A percentile compares a stretch with the other conserved stretches of the same genome.
Evolutionary conservation across 2,329 filamentous ascomycete genomes (phyloP).

Genomic region (Verticillium longisporum): DNA sequence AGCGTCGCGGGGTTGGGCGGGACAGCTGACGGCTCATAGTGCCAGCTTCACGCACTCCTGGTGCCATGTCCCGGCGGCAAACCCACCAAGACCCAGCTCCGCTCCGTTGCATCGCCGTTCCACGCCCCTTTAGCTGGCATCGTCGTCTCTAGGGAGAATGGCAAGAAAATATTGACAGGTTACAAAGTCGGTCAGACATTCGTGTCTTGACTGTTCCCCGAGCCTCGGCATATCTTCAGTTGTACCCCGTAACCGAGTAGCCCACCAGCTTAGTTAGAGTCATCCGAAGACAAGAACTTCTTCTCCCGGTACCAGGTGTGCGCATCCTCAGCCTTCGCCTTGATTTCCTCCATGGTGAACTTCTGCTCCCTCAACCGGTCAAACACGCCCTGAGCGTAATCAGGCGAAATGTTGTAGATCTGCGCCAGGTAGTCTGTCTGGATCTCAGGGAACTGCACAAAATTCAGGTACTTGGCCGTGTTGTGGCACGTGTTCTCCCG

Average conservation of each 20-base stretch:
- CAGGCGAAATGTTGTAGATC: conserved; percentile 38
- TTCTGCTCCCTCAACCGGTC: conserved; percentile 32
- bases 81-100: too few species aligned
- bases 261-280: not conserved
- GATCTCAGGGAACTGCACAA: conserved; percentile 35
- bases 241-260: not conserved
- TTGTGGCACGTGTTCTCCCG: conserved; percentile 39
- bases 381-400: conserved; percentile 39
- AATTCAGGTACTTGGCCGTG: conserved; percentile 35
- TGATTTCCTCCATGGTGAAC: conserved; percentile 37
- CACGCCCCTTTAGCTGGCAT: too few species aligned
- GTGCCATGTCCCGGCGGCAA: too few species aligned
- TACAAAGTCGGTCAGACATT: too few species aligned
- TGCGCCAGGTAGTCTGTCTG: conserved; percentile 46
- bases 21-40: too few species aligned
- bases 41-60: too few species aligned
- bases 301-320: conserved; percentile 36
- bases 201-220: too few species aligned
- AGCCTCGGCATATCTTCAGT: too few species aligned
- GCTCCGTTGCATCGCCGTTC: too few species aligned
- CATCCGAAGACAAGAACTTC: conserved; percentile 29
- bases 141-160: too few species aligned
- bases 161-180: too few species aligned
- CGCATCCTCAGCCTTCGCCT: conserved; percentile 34
- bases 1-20: not conserved